Percentiles rank a stretch among this genome's conserved stretches.
These are phyloP conservation scores for Pyrus pyrifolia DNA, from an alignment of 306 rosid species.

Conservation along the genomic window DNA sequence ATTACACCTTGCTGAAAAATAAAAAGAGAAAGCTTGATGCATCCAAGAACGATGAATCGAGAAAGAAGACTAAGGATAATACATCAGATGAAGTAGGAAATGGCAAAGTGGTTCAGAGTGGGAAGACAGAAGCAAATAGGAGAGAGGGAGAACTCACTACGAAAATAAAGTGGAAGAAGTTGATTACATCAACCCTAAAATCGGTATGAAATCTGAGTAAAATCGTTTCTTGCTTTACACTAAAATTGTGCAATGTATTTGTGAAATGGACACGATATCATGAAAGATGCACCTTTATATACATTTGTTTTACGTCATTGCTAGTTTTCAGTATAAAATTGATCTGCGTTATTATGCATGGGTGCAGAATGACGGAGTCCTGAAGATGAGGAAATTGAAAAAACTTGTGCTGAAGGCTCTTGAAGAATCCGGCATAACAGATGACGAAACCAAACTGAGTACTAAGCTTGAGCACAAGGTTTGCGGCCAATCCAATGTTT, in stretches of 20 bases:
- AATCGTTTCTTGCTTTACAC: background rate
- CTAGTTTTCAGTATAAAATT: background rate
- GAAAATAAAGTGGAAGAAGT: slow-evolving; percentile 79
- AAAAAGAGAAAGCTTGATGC: slow-evolving; percentile 64
- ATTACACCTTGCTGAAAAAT: slow-evolving; percentile 29
- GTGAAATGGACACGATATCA: no score
- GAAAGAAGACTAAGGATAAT: slow-evolving; percentile 45
- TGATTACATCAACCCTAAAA: slow-evolving; percentile 68
- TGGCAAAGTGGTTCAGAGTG: slow-evolving; percentile 69
- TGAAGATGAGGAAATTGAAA: slow-evolving; percentile 70
- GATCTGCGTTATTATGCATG: slow-evolving; percentile 4
- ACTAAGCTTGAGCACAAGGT: slow-evolving; percentile 64
- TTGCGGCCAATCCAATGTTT: slow-evolving; percentile 3
- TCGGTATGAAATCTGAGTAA: slow-evolving; percentile 39
- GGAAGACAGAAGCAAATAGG: slow-evolving; percentile 24
- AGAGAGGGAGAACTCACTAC: slow-evolving; percentile 16
- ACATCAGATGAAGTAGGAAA: slow-evolving; percentile 30
- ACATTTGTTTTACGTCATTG: background rate
- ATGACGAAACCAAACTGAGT: slow-evolving; percentile 46
- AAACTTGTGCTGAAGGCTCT: slow-evolving; percentile 54
- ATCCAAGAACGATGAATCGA: slow-evolving; percentile 31
- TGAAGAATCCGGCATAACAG: slow-evolving; percentile 54
- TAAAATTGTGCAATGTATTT: background rate
- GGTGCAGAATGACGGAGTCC: slow-evolving; percentile 61
- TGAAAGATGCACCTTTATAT: no score